phyloP scores from a whole-genome alignment of 495 filamentous ascomycete genomes.

The Neurospora tetraspora region DNA sequence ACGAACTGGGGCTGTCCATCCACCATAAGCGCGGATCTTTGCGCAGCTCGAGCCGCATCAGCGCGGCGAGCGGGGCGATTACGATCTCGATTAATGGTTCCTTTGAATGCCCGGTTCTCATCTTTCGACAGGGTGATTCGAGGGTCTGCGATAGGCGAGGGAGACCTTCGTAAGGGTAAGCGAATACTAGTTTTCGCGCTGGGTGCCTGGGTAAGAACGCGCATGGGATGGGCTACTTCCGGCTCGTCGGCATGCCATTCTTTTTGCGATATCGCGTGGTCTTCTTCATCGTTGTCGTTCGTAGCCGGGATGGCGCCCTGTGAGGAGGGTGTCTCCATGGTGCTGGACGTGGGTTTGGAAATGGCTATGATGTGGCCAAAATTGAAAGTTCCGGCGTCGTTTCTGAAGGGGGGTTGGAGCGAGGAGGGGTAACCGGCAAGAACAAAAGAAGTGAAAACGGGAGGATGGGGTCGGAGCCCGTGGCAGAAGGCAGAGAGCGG shows the following conservation, averaged over 20 bases:
- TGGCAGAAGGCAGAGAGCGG: background rate
- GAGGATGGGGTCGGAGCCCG: background rate
- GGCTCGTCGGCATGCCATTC: too few species aligned
- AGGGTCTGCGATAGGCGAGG: background rate
- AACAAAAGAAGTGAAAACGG: background rate
- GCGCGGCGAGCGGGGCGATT: background rate
- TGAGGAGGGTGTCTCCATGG: background rate
- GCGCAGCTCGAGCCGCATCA: background rate
- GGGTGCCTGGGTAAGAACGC: fast-evolving
- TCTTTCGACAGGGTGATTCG: background rate
- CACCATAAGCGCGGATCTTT: background rate
- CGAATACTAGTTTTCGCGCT: background rate
- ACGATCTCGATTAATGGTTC: background rate
- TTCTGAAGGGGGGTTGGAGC: background rate
- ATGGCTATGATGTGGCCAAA: background rate
- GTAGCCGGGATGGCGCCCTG: background rate
- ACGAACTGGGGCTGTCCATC: background rate
- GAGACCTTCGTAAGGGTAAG: background rate
- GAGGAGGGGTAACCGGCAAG: background rate
- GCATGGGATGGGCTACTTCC: background rate
- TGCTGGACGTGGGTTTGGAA: background rate
- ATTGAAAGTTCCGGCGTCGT: background rate
- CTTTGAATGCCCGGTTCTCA: background rate
- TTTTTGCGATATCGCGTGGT: too few species aligned
- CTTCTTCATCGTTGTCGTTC: background rate